A percentile compares a stretch with the other conserved stretches of the same genome.
Evolutionary conservation across 805 yeast species (phyloP).

Genomic region (Candida nanaspora): DNA sequence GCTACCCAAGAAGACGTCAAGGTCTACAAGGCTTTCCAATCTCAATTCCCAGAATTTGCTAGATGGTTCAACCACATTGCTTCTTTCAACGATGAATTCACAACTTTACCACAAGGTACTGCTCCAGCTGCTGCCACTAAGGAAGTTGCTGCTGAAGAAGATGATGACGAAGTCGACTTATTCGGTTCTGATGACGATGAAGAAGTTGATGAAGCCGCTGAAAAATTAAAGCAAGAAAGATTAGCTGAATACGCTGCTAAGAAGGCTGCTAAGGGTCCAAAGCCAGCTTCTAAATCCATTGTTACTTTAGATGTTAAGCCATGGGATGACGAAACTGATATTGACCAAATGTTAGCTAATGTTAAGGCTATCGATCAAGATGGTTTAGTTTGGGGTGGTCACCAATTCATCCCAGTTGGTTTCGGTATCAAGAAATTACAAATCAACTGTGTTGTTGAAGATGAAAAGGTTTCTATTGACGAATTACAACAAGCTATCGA

Average conservation of each 20-base stretch:
- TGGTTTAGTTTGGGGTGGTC: slow-evolving; percentile 98
- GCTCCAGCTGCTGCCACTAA: slow-evolving; percentile 48
- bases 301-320: slow-evolving; percentile 98
- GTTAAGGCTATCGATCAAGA: slow-evolving; percentile 83
- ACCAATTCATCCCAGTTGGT: slow-evolving; percentile 94
- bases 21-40: slow-evolving; percentile 90
- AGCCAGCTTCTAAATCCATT: slow-evolving; percentile 97
- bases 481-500: slow-evolving; percentile 73
- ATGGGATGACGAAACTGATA: slow-evolving; percentile 99
- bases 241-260: slow-evolving; percentile 95
- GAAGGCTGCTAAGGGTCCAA: slow-evolving; percentile 96
- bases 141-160: slow-evolving; percentile 55
- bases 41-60: slow-evolving; percentile 85
- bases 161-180: slow-evolving; percentile 89
- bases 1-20: slow-evolving; percentile 96
- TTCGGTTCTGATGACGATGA: slow-evolving; percentile 94
- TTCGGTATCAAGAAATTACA: slow-evolving; percentile 99
- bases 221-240: slow-evolving; percentile 95
- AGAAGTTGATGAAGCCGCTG: slow-evolving; percentile 96
- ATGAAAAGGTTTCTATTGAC: slow-evolving; percentile 88
- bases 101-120: slow-evolving; percentile 70
- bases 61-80: slow-evolving; percentile 99
- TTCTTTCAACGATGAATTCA: slow-evolving; percentile 82
- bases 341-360: slow-evolving; percentile 79
- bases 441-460: slow-evolving; percentile 97